Evolutionary conservation across 805 yeast genomes (phyloP).

Genomic region (Lipomyces mesembrius): DNA sequence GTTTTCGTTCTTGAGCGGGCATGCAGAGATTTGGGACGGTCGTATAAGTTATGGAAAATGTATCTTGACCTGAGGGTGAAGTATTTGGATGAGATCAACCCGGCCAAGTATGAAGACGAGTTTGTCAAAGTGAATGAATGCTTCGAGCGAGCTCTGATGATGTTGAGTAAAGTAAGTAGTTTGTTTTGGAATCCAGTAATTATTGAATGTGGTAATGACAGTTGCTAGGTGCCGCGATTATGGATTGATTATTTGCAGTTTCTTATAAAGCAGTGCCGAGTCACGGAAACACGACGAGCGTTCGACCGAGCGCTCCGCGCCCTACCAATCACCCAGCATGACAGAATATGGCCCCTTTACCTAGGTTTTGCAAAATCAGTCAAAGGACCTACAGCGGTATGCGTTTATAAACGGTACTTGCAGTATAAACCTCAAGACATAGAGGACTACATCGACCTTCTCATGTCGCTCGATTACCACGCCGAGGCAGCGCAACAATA

Average conservation of each 20-base stretch:
- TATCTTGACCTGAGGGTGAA: constrained; percentile 53
- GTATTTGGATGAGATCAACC: constrained; percentile 43
- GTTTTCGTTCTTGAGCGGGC: constrained; percentile 60
- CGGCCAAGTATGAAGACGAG: constrained; percentile 44
- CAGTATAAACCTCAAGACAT: constrained; percentile 39
- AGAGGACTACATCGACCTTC: constrained; percentile 41
- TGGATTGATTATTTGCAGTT: constrained; percentile 60
- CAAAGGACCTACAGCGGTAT: constrained; percentile 51
- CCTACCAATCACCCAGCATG: constrained; percentile 60
- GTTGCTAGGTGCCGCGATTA: constrained; percentile 50
- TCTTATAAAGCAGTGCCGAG: constrained; percentile 46
- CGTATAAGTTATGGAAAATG: constrained; percentile 60
- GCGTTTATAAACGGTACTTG: constrained; percentile 47
- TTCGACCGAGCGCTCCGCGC: constrained; percentile 58
- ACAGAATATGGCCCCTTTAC: constrained; percentile 59
- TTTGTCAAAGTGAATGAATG: constrained; percentile 49
- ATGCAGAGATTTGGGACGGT: constrained; percentile 50
- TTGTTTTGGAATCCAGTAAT: neutral
- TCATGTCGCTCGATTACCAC: constrained; percentile 39
- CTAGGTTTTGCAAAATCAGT: constrained; percentile 53
- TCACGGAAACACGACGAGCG: constrained; percentile 49
- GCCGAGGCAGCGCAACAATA: constrained; percentile 46
- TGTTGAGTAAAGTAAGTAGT: constrained; percentile 45
- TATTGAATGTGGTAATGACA: too few relatives aligned
- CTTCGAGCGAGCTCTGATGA: constrained; percentile 55